Evolutionary conservation across 2,329 filamentous ascomycete species (phyloP), one percentile per base, ranked within the genome.

Genomic region (Cladosporium sphaerospermum): DNA sequence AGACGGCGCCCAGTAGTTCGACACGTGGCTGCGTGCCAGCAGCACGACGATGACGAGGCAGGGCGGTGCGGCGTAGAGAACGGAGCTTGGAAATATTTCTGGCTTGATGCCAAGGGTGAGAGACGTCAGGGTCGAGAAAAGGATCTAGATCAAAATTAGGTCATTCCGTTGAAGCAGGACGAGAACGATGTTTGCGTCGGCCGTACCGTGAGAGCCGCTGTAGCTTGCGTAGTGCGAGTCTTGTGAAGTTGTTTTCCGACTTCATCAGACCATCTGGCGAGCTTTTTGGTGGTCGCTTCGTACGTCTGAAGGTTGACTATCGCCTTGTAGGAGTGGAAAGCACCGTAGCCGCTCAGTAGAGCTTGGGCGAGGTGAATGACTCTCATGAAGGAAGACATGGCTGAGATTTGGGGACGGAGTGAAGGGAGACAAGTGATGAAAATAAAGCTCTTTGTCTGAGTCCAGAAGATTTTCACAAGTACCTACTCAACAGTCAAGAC

Each of bases 221-320:
- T 66, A 1, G 68, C 67, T 55, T 75, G 73, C 0, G 74, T 78
- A 0, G 66, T 70, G 48, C 73, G 66, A 3, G 75, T 77, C 59
- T 71, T 70, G 59, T 69, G 63, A 18, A 77, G 62, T 58, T 77
- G 70, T 5, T 64, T 57, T 36, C 64, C 71, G 7, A 72, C 74
- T 37, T 69, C 68, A 31, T 68, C 67, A 3, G 73, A 76, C 62
- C 71, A 71, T 56, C 74, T 68, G 8, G 75, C 74, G 13, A 71
- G 67, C 57, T 73, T 75, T 59, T 76, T 66, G 41, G 65, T 64
- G 23, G 68, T 69, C n/a, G 69, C 64, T 59, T 78, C 74, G 59
- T 77, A 77, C 47, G 69, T 68, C 32, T 65, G 67, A 4, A 77
- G 69, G 53, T 74, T 74, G 36, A 61, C 67, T 59, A 76, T 73